These are phyloP conservation scores for Leccinum subgranulosum DNA, from an alignment of 768 basidiomycete species.

Conservation along the genomic window DNA sequence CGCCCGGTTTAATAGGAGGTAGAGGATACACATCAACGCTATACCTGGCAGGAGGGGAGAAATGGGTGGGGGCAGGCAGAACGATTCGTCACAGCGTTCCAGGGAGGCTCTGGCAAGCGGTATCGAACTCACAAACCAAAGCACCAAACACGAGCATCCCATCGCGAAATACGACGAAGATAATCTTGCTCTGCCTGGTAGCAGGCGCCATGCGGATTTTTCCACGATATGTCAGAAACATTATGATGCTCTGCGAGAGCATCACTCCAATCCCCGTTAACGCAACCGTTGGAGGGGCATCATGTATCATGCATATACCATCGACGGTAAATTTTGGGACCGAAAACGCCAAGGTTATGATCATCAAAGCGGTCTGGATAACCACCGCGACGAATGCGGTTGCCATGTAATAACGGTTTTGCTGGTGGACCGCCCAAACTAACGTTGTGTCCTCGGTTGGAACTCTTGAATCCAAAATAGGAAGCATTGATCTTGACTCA, in stretches of 20 bases:
- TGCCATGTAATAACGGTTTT: neutral
- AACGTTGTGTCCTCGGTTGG: neutral
- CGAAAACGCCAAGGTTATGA: neutral
- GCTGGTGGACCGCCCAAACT: constrained; percentile 18
- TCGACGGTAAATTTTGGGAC: constrained; percentile 6
- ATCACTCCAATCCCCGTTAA: constrained; percentile 3
- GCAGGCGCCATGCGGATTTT: constrained; percentile 4
- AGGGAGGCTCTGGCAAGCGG: neutral
- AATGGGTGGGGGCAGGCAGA: neutral
- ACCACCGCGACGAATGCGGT: constrained; percentile 2
- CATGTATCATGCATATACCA: constrained; percentile 6
- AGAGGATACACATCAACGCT: neutral
- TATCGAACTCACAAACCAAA: constrained; percentile 9
- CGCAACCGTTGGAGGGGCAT: neutral
- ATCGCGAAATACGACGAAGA: constrained; percentile 13
- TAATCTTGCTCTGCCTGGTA: constrained; percentile 14
- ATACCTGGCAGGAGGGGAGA: constrained; percentile 2
- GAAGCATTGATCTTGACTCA: constrained; percentile 4
- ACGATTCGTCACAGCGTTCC: neutral
- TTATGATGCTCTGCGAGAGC: constrained; percentile 12
- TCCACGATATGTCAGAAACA: constrained; percentile 16
- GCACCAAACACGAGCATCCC: constrained; percentile 10
- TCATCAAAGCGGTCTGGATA: neutral
- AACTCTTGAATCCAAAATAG: neutral
- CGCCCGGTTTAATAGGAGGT: neutral